These are phyloP conservation scores for Teunomyces tritomae DNA, from an alignment of 805 yeast species.

Conservation along the genomic window DNA sequence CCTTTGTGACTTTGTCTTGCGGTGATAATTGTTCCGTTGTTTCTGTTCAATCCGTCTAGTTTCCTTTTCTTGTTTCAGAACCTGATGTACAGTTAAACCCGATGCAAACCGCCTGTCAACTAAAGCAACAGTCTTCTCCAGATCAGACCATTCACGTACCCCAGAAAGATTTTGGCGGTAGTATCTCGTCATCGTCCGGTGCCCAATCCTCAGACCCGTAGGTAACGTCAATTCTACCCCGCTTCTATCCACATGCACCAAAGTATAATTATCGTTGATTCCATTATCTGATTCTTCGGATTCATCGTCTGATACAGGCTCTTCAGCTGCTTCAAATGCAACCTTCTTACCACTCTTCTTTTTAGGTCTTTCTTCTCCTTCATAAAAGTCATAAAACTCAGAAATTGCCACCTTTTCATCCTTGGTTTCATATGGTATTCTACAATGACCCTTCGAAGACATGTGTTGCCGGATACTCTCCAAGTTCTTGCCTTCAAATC, in stretches of 20 bases:
- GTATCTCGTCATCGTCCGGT: slow-evolving; percentile 69
- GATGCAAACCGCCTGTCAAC: slow-evolving; percentile 59
- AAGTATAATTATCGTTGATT: slow-evolving; percentile 21
- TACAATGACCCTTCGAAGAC: slow-evolving; percentile 43
- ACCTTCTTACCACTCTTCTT: slow-evolving; percentile 22
- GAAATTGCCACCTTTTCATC: slow-evolving; percentile 35
- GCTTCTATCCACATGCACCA: slow-evolving; percentile 48
- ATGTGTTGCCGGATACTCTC: slow-evolving; percentile 45
- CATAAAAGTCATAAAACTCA: slow-evolving; percentile 38
- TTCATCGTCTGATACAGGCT: slow-evolving; percentile 9
- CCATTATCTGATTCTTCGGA: slow-evolving; percentile 14
- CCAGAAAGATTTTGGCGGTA: slow-evolving; percentile 57
- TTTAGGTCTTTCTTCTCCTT: slow-evolving; percentile 14
- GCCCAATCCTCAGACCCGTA: slow-evolving; percentile 77
- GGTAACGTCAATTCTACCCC: slow-evolving; percentile 73
- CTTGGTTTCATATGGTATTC: slow-evolving; percentile 42
- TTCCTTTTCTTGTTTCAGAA: slow-evolving; percentile 34
- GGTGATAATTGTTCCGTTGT: slow-evolving; percentile 21
- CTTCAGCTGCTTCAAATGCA: slow-evolving; percentile 21
- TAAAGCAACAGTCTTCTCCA: slow-evolving; percentile 71
- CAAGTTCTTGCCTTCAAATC: slow-evolving; percentile 40
- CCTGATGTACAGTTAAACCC: slow-evolving; percentile 27
- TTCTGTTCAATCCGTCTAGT: slow-evolving; percentile 20
- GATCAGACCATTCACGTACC: slow-evolving; percentile 47
- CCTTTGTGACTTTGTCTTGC: slow-evolving; percentile 23